Evolutionary conservation across 129 eudicot genomes (phyloP).

Genomic region (Mikania micrantha): DNA sequence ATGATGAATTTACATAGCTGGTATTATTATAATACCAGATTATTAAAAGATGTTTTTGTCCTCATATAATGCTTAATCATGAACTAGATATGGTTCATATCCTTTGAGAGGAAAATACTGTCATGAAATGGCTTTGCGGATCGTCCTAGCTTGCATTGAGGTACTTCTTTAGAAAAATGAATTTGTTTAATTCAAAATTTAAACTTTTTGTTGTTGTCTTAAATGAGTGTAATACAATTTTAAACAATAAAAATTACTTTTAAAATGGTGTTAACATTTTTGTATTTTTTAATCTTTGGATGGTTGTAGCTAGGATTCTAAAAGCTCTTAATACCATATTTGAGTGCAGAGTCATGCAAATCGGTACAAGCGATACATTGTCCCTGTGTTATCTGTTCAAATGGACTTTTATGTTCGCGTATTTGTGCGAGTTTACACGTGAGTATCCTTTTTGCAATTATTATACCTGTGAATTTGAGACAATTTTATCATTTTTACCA

Average conservation of each 20-base stretch:
- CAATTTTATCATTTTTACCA: not conserved
- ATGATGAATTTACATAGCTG: not conserved
- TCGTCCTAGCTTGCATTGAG: constrained; percentile 96
- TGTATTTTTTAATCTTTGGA: not conserved
- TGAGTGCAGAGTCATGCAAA: constrained; percentile 92
- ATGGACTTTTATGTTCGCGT: constrained; percentile 96
- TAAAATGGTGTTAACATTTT: not conserved
- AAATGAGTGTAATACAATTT: too few relatives aligned
- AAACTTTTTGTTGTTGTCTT: not conserved
- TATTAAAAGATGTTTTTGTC: not conserved
- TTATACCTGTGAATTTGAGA: not conserved
- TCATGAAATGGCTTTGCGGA: constrained; percentile 97
- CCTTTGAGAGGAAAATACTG: constrained; percentile 96
- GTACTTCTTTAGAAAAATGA: constrained; percentile 22
- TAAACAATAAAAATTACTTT: not conserved
- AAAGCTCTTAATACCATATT: not conserved
- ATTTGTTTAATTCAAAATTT: not conserved
- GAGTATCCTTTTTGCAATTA: constrained; percentile 21
- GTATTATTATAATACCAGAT: not conserved
- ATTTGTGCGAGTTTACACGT: constrained; percentile 90
- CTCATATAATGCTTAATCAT: constrained; percentile 15
- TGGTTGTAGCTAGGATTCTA: not conserved
- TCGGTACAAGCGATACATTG: constrained; percentile 91
- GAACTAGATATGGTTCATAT: constrained; percentile 77
- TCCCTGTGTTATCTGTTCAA: constrained; percentile 85